Base-by-base conservation (phyloP, 768 basidiomycete species). In the Candolleomyces efflorescens region DNA sequence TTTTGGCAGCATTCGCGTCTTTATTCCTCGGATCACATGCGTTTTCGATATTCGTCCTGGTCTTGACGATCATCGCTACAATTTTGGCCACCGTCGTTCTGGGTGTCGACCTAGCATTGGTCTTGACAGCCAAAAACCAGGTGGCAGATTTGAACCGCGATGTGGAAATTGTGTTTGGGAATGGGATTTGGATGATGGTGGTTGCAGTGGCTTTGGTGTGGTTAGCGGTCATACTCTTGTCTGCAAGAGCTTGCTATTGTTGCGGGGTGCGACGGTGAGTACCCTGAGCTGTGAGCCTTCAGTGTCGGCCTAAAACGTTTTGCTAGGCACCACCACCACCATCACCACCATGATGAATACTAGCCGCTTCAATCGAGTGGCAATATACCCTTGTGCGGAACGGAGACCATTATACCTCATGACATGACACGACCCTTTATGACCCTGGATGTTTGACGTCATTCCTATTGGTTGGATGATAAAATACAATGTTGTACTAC, bases 101-200 rank as follows among this genome's bases (percentile, higher is more conserved):
- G 38, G 85, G 76, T 0, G 75, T 80, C 1, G 90, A 92, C 65
- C 59, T 90, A 24, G 85, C 82, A 0, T 64, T 90, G 37, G 82
- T 87, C 15, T 59, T 85, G 18, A 70, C 81, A 5, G 83, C 82
- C 11, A 75, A 71, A 64, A 63, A 73, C 51, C 70, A 81, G 46
- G 65, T 90, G 68, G 12, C 32, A 71, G 68, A 7, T 71, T 78
- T 47, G 60, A 69, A 46, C 75, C 32, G 32, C 6, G 32, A 32
- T 2, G 32, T 90, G 24, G 68, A 62, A 0, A 77, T 86, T 9
- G 59, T 68, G 12, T 88, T 81, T 69, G 88, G 90, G n/a, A 83
- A 85, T 59, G 88, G 69, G 9, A 79, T 86, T 7, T 91, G 89
- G 89, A 81, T 92, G 82, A 78, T 83, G n/a, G 62, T 90, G 43